Conservation (phyloP, 1,284 basidiomycete species). For the Naganishia sp. region DNA sequence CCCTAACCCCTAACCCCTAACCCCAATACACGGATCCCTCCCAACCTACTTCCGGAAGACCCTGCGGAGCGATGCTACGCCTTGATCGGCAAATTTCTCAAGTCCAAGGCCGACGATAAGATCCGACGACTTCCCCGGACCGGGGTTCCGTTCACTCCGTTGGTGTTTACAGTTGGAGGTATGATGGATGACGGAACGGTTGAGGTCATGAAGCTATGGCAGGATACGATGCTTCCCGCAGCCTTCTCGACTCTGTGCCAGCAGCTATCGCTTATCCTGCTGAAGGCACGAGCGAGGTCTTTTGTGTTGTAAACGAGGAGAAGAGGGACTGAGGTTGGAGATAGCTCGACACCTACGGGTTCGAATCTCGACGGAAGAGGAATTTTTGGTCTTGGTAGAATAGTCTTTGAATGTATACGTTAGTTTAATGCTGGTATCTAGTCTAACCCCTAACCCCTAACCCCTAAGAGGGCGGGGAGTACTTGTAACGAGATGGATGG, state of each 20-base stretch:
- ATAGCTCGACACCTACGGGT: neutral
- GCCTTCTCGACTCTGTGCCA: slow-evolving; percentile 8
- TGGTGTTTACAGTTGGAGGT: neutral
- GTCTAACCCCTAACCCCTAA: slow-evolving; percentile 7
- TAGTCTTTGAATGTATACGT: slow-evolving; percentile 4
- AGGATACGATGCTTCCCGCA: neutral
- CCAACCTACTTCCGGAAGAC: neutral
- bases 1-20: no score
- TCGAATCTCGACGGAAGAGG: neutral
- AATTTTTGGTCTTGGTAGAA: neutral
- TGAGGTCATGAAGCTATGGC: neutral
- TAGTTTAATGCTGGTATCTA: neutral
- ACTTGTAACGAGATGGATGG: no score
- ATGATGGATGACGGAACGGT: slow-evolving; percentile 3
- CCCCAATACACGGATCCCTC: no score
- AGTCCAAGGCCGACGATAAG: neutral
- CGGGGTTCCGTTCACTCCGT: neutral
- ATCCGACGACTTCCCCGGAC: neutral
- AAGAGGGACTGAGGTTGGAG: neutral
- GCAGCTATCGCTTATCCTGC: slow-evolving; percentile 1
- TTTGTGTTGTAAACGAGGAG: neutral
- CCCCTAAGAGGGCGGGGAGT: neutral
- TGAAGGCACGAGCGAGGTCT: slow-evolving; percentile 2
- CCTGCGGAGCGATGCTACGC: neutral
- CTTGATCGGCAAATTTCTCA: neutral